These are phyloP conservation scores for Epithele typhae DNA, from an alignment of 768 basidiomycete species.

Conservation along the genomic window DNA sequence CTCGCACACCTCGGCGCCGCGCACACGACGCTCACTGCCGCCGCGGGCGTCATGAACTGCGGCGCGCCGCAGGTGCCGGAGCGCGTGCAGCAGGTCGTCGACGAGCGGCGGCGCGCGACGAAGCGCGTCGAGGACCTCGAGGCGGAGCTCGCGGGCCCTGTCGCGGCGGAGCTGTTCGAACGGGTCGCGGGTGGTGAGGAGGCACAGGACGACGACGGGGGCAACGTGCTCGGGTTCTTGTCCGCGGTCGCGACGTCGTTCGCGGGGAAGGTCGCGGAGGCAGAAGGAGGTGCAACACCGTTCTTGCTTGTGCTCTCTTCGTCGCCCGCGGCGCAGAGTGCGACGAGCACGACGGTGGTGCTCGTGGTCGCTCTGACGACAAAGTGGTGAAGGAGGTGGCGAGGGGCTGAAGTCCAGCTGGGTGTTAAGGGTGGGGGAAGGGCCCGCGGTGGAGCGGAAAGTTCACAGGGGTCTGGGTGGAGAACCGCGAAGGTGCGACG, in stretches of 20 bases:
- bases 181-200: background rate
- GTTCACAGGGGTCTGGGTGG: conserved; percentile 59
- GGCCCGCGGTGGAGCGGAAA: conserved; percentile 77
- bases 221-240: conserved; percentile 55
- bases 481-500: conserved; percentile 35
- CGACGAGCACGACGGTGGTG: conserved; percentile 47
- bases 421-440: conserved; percentile 77
- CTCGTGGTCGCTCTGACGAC: conserved; percentile 57
- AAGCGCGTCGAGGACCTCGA: conserved; percentile 71
- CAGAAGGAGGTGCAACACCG: conserved; percentile 20
- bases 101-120: conserved; percentile 60
- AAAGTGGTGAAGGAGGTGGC: conserved; percentile 55
- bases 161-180: conserved; percentile 40
- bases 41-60: conserved; percentile 63
- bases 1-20: conserved; percentile 55
- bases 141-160: conserved; percentile 52
- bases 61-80: conserved; percentile 63
- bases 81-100: conserved; percentile 61
- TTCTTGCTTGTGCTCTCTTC: conserved; percentile 58
- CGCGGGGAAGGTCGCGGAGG: conserved; percentile 13
- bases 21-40: conserved; percentile 49
- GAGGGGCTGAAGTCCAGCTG: conserved; percentile 53
- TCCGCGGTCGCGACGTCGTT: conserved; percentile 52
- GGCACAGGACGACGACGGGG: conserved; percentile 58
- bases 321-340: conserved; percentile 52